A percentile compares a stretch with the other conserved stretches of the same genome.
These are phyloP conservation scores for Neurospora sp. DNA, from an alignment of 495 filamentous ascomycete genomes.

Conservation along the genomic window DNA sequence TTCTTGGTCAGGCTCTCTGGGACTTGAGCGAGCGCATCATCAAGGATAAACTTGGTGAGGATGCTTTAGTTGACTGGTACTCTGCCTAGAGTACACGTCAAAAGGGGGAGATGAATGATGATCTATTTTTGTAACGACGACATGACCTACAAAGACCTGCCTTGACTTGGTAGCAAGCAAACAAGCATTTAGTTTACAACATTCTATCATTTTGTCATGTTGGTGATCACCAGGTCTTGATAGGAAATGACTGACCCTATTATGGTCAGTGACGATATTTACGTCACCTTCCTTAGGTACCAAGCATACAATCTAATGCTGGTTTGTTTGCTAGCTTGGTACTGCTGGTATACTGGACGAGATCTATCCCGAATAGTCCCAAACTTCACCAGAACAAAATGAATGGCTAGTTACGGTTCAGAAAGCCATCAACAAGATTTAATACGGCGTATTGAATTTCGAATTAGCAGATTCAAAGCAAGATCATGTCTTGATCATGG, in stretches of 20 bases:
- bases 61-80: constrained; percentile 29
- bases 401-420: too few species aligned
- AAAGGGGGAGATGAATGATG: background rate
- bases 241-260: background rate
- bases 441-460: too few species aligned
- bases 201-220: background rate
- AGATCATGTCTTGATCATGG: too few species aligned
- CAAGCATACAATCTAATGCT: background rate
- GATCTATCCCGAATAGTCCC: too few species aligned
- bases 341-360: too few species aligned
- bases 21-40: constrained; percentile 31
- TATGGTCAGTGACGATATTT: background rate
- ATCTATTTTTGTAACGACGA: background rate
- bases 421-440: too few species aligned
- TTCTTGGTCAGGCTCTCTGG: constrained; percentile 33
- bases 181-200: background rate
- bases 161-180: background rate
- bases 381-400: too few species aligned
- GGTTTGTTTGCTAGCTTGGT: too few species aligned
- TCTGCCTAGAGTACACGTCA: background rate
- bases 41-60: constrained; percentile 33
- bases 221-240: background rate
- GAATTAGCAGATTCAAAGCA: too few species aligned
- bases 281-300: background rate
- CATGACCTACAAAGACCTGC: background rate